Evolutionary conservation across 768 basidiomycete species (phyloP).

Genomic region (Pleurotus eryngii): DNA sequence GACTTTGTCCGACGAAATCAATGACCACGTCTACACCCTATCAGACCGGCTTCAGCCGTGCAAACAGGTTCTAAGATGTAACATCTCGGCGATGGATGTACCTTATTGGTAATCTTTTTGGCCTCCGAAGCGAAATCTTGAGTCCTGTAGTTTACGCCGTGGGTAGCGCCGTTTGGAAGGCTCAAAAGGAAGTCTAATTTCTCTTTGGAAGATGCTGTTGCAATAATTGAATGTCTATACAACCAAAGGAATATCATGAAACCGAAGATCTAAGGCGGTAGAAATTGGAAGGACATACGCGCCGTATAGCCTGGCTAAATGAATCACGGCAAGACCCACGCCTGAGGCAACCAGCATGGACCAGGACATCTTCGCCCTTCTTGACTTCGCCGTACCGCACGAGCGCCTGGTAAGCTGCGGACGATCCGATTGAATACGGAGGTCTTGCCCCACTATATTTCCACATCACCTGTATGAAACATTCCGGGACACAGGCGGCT

Average conservation of each 20-base stretch:
- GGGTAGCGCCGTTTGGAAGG: constrained; percentile 66
- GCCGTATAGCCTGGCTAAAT: constrained; percentile 71
- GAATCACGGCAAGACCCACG: constrained; percentile 85
- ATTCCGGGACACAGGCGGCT: constrained; percentile 87
- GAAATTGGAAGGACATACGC: constrained; percentile 53
- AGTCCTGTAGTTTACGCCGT: constrained; percentile 81
- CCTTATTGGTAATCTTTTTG: constrained; percentile 52
- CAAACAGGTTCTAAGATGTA: too few species aligned
- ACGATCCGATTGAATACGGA: background rate
- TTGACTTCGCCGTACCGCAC: constrained; percentile 68
- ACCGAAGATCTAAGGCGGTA: background rate
- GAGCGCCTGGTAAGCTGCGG: constrained; percentile 44
- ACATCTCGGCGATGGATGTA: background rate
- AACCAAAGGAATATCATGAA: too few species aligned
- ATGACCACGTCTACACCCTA: constrained; percentile 82
- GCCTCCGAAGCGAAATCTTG: constrained; percentile 76
- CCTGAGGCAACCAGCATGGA: constrained; percentile 91
- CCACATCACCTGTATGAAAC: constrained; percentile 67
- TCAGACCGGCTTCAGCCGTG: constrained; percentile 21
- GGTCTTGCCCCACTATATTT: background rate
- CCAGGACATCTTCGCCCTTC: constrained; percentile 69
- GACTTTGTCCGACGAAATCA: constrained; percentile 77
- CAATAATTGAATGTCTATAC: constrained; percentile 63
- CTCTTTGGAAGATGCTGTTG: constrained; percentile 81
- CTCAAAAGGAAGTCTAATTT: constrained; percentile 77